phyloP scores from a whole-genome alignment of 129 eudicot species.

The Chrysanthemum seticuspe region DNA sequence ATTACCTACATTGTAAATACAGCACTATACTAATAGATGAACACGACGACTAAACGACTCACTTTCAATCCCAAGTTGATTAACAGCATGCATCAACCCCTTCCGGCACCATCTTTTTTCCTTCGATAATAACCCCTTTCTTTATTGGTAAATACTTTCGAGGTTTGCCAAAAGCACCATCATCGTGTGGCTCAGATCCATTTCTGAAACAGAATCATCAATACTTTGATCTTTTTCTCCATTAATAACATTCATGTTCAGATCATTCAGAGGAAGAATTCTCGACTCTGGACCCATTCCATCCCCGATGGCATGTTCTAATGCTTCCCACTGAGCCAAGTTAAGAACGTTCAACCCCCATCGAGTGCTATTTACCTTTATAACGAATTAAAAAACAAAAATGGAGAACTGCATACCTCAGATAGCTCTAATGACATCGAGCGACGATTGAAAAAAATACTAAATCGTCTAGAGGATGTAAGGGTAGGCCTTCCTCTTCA shows the following conservation, averaged over 20 bases:
- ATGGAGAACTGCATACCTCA: no score
- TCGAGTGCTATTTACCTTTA: slow-evolving; percentile 2
- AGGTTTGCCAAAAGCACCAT: slow-evolving; percentile 36
- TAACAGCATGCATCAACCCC: slow-evolving; percentile 69
- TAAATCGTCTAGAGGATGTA: no score
- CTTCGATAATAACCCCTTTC: slow-evolving; percentile 66
- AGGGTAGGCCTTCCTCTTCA: no score
- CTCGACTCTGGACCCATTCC: slow-evolving; percentile 51
- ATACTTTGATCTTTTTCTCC: slow-evolving; percentile 35
- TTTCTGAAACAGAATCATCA: slow-evolving; percentile 47
- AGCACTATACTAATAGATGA: no score
- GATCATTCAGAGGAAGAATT: slow-evolving; percentile 78
- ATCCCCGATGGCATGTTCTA: slow-evolving; percentile 62
- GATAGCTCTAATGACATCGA: no score
- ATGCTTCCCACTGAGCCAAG: slow-evolving; percentile 89
- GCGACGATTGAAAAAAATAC: no score
- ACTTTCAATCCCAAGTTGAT: no score
- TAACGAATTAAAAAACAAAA: no score
- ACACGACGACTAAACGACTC: no score
- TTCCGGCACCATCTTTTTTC: slow-evolving; percentile 78
- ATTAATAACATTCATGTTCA: slow-evolving; percentile 51
- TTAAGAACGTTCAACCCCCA: slow-evolving; percentile 98
- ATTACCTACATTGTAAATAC: no score
- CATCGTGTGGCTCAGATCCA: slow-evolving; percentile 44
- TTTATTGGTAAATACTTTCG: slow-evolving; percentile 53